phyloP scores from a whole-genome alignment of 305 asterid species.

The Solanum hybrid region DNA sequence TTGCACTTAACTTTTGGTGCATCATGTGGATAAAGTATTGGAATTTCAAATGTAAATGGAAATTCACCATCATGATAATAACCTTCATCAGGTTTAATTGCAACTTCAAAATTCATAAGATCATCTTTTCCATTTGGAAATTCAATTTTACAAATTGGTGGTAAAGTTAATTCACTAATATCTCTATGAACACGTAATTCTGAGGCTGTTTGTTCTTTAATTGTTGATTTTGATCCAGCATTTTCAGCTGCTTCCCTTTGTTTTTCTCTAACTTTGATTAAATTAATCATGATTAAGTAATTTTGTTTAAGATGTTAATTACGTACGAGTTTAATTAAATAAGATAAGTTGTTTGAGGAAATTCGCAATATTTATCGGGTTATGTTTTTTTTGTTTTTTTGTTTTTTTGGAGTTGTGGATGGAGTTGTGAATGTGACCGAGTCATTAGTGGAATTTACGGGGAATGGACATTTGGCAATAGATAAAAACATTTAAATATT shows the following conservation, averaged over 20 bases:
- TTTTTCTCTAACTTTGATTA: slow-evolving; percentile 7
- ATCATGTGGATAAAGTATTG: not conserved
- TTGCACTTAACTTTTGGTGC: slow-evolving; percentile 1
- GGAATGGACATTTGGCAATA: not conserved
- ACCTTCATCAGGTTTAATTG: slow-evolving; percentile 4
- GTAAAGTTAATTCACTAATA: not conserved
- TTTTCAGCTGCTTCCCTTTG: not conserved
- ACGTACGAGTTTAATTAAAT: not conserved
- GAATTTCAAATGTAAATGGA: not conserved
- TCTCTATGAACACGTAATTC: slow-evolving; percentile 3
- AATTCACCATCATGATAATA: not conserved
- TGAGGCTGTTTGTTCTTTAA: slow-evolving; percentile 2
- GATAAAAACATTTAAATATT: not conserved
- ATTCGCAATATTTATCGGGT: not conserved
- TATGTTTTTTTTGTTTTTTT: not conserved
- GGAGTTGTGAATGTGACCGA: not conserved
- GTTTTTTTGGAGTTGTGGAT: not conserved
- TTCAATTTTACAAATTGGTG: not conserved
- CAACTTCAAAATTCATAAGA: slow-evolving; percentile 1
- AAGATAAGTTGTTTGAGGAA: not conserved
- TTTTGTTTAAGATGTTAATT: not conserved
- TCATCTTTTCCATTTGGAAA: not conserved
- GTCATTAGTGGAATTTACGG: not conserved
- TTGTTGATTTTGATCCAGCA: not conserved
- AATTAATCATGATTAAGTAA: slow-evolving; percentile 4